Conservation (phyloP, 140 eudicot species). For the Senecio squalidus region DNA sequence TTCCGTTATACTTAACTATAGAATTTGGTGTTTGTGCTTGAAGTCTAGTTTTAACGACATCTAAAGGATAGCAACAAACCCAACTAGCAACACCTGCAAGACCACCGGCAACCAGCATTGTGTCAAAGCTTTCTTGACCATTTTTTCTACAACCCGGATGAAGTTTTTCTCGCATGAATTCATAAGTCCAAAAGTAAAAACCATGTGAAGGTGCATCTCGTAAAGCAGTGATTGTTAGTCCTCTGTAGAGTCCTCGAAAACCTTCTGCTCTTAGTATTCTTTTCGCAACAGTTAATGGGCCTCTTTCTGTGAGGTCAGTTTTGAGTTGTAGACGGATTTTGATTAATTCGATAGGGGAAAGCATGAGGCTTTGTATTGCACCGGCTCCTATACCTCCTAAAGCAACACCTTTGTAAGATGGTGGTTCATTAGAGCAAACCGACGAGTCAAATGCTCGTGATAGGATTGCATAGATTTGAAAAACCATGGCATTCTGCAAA, state of each 20-base stretch:
- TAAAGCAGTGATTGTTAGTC: conserved; percentile 74
- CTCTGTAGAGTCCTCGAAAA: conserved; percentile 64
- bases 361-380: conserved; percentile 74
- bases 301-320: conserved; percentile 26
- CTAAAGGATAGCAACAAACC: conserved; percentile 89
- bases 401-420: conserved; percentile 70
- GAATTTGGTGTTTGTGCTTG: conserved; percentile 60
- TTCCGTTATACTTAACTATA: conserved; percentile 44
- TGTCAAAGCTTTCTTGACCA: conserved; percentile 68
- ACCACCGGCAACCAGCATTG: conserved; percentile 92
- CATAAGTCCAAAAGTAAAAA: conserved; percentile 80
- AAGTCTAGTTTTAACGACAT: conserved; percentile 78
- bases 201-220: conserved; percentile 95
- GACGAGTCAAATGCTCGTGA: conserved; percentile 70
- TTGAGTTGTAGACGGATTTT: conserved; percentile 87
- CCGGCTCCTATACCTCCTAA: conserved; percentile 87
- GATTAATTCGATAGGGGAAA: conserved; percentile 87
- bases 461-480: conserved; percentile 78
- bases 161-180: conserved; percentile 62
- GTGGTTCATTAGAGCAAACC: conserved; percentile 45
- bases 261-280: conserved; percentile 57
- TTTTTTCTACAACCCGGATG: conserved; percentile 81
- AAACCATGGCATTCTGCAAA: conserved; percentile 88
- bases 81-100: conserved; percentile 98
- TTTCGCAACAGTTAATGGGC: conserved; percentile 56